phyloP scores from a whole-genome alignment of 208 protist genomes.

The Acanthamoeba lenticulata region DNA sequence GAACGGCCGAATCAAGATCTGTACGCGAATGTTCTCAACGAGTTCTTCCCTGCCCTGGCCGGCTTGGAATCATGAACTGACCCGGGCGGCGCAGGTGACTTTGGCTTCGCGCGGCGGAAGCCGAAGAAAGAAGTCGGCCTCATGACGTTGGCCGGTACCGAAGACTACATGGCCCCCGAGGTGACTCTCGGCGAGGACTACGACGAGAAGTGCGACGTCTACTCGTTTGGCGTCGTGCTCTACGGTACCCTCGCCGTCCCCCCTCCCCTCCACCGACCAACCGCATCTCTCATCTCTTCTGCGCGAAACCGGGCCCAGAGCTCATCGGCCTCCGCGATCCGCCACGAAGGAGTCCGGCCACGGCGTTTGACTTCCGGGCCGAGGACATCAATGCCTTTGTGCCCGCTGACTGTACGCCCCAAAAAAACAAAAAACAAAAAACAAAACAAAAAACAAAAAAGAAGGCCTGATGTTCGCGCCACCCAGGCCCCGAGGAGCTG shows the following conservation, averaged over 20 bases:
- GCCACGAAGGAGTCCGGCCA: neutral
- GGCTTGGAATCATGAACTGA: neutral
- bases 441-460: too few relatives aligned
- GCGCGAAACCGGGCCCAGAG: neutral
- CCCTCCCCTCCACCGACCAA: neutral
- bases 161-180: conserved; percentile 45
- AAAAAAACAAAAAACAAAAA: too few relatives aligned
- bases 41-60: neutral
- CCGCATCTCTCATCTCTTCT: neutral
- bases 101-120: conserved; percentile 11
- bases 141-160: conserved; percentile 23
- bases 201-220: conserved; percentile 17
- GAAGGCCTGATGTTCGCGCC: neutral
- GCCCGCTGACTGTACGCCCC: neutral
- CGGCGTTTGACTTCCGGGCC: neutral
- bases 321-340: neutral
- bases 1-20: conserved; percentile 28
- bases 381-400: conserved; percentile 20
- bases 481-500: neutral
- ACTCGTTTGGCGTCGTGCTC: neutral
- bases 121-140: conserved; percentile 2
- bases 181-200: conserved; percentile 48
- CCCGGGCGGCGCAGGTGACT: neutral
- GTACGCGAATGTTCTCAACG: neutral
- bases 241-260: neutral